Conservation (phyloP, 371 early-diverging fungal genomes). For the Nematocida minor region DNA sequence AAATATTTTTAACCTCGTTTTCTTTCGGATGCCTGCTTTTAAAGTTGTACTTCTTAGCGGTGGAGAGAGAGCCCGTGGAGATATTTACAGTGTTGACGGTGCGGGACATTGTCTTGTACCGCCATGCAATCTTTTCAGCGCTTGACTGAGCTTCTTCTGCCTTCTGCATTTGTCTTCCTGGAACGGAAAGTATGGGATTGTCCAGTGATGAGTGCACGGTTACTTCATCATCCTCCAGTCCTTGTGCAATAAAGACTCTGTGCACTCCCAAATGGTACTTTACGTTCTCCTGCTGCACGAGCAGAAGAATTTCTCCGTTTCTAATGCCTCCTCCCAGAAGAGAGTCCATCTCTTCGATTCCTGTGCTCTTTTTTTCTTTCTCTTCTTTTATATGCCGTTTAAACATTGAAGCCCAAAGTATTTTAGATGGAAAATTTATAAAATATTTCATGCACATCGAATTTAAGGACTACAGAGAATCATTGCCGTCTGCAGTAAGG, state of each 20-base stretch:
- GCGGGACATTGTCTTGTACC: conserved; percentile 28
- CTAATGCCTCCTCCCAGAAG: conserved; percentile 15
- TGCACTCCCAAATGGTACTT: conserved; percentile 35
- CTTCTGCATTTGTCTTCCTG: neutral
- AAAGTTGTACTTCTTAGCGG: conserved; percentile 1
- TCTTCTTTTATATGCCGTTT: neutral
- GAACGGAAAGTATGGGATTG: neutral
- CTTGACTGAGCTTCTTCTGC: neutral
- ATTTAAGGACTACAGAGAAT: conserved; percentile 15
- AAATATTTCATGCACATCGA: conserved; percentile 1
- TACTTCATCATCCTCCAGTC: conserved; percentile 26
- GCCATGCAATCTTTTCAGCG: conserved; percentile 22
- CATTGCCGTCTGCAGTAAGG: neutral
- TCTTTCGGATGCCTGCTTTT: neutral
- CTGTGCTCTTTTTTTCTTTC: conserved; percentile 15
- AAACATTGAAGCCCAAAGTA: conserved; percentile 24
- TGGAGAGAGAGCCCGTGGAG: neutral
- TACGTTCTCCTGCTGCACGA: conserved; percentile 21
- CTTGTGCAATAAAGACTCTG: conserved; percentile 31
- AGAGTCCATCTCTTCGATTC: conserved; percentile 14
- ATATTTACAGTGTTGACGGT: neutral
- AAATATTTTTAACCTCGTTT: neutral
- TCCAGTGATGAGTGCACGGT: conserved; percentile 17
- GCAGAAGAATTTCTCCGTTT: conserved; percentile 11
- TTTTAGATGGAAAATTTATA: neutral